Percentiles rank a stretch among this genome's conserved stretches.
These are phyloP conservation scores for Nicotiana sylvestris DNA, from an alignment of 257 asterid genomes.

Conservation along the genomic window DNA sequence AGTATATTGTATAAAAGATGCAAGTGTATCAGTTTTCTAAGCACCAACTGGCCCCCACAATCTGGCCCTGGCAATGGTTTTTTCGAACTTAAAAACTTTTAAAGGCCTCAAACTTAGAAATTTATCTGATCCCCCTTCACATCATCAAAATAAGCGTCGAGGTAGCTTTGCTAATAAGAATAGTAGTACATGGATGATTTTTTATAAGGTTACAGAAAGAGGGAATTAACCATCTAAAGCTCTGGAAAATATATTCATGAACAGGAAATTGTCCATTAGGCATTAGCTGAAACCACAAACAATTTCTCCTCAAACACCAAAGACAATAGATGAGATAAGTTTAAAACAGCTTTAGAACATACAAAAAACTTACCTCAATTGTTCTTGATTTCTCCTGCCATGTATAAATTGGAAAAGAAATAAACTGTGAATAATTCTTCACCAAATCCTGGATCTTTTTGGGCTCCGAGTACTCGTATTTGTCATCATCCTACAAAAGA, in stretches of 20 bases:
- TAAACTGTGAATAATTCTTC: conserved; percentile 93
- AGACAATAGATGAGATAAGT: neutral
- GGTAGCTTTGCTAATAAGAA: neutral
- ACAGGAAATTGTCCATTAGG: neutral
- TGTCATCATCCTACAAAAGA: conserved; percentile 75
- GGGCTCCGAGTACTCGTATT: conserved; percentile 88
- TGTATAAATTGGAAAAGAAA: conserved; percentile 84
- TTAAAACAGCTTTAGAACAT: neutral
- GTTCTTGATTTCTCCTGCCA: conserved; percentile 97
- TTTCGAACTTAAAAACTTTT: neutral
- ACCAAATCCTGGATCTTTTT: conserved; percentile 79
- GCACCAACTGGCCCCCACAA: neutral
- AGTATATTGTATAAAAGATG: neutral
- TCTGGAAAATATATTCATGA: neutral
- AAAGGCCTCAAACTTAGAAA: neutral
- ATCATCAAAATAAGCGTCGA: neutral
- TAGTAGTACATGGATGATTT: neutral
- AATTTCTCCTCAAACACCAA: neutral
- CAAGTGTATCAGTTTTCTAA: neutral
- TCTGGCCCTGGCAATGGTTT: neutral
- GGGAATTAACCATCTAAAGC: neutral
- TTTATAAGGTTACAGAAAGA: neutral
- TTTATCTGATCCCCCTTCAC: neutral
- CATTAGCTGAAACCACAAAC: neutral
- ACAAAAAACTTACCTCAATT: conserved; percentile 56